Percentiles rank a stretch among this genome's conserved stretches.
Evolutionary conservation across 305 asterid genomes (phyloP).

Genomic region (Fraxinus velutina): DNA sequence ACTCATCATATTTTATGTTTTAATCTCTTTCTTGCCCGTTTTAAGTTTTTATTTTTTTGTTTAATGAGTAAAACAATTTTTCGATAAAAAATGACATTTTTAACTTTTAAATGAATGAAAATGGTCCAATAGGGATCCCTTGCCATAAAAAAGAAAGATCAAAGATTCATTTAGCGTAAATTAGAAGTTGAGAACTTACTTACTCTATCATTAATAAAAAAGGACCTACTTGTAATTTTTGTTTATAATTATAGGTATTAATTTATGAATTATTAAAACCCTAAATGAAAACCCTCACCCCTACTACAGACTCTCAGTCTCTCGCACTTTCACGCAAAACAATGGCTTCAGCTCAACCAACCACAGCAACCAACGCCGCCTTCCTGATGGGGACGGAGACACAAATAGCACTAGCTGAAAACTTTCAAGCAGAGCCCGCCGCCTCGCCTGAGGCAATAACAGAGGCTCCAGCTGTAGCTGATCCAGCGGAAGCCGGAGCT

Average conservation of each 20-base stretch:
- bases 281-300: not conserved
- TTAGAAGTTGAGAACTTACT: not conserved
- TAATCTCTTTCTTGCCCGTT: not conserved
- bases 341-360: slow-evolving; percentile 31
- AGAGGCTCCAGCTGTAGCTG: not conserved
- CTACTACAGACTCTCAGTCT: not conserved
- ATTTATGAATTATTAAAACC: not conserved
- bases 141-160: not conserved
- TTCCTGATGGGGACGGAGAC: slow-evolving; percentile 9
- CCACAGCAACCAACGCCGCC: slow-evolving; percentile 8
- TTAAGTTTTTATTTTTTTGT: not conserved
- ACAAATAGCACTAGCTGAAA: not conserved
- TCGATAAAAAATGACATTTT: not conserved
- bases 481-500: slow-evolving; percentile 10
- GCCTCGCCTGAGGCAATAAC: not conserved
- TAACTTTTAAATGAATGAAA: not conserved
- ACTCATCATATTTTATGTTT: not conserved
- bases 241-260: not conserved
- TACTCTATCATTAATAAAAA: not conserved
- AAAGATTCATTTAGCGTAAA: not conserved
- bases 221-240: not conserved
- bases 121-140: not conserved
- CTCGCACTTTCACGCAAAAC: not conserved
- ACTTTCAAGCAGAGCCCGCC: not conserved
- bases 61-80: not conserved